Base-by-base conservation (phyloP, 2,329 filamentous ascomycete species). In the Arachnopeziza araneosa region DNA sequence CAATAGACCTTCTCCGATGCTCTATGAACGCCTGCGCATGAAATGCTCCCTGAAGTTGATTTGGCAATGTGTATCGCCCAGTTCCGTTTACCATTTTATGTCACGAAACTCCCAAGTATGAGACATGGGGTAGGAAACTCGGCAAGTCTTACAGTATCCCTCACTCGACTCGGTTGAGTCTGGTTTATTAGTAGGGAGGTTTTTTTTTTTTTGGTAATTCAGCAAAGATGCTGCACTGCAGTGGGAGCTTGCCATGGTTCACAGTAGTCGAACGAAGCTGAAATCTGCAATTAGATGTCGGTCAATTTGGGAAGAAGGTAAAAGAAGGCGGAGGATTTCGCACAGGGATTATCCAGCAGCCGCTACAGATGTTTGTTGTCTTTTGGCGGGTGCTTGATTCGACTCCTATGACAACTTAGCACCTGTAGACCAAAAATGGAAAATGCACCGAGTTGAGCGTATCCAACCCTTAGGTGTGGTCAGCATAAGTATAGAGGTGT, bases 291-390 rank as follows among this genome's bases (percentile, higher is more conserved):
- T 72, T 71, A 71, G 68, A 70, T 65, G 61, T 60, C 58, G 62
- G 63, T 68, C 66, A 70, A 68, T 60, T 58, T 59, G 54, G 63
- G 59, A 60, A 66, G 61, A 59, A 60, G 64, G 58, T 49, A 60
- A 60, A 58, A 60, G 49, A 50, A 51, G 56, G 36, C 59, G 52
- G 57, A 49, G 51, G 48, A 57, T 57, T 63, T 67, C 68, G 66
- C 69, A 73, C 69, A 69, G 61, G 36, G 63, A 60, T 63, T 66
- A 71, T 62, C 69, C 69, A 54, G 65, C 65, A 55, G 69, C 68
- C 55, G 65, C 67, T 50, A 70, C 62, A 2, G 68, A 68, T 2
- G 67, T 70, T 52, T 73, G 70, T 60, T 71, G 71, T 67, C 71
- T 69, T 64, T 73, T 73, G 44, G 69, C 60, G 36, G 70, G 60